Conservation (phyloP, 75 land plant species). For the Picea glauca region DNA sequence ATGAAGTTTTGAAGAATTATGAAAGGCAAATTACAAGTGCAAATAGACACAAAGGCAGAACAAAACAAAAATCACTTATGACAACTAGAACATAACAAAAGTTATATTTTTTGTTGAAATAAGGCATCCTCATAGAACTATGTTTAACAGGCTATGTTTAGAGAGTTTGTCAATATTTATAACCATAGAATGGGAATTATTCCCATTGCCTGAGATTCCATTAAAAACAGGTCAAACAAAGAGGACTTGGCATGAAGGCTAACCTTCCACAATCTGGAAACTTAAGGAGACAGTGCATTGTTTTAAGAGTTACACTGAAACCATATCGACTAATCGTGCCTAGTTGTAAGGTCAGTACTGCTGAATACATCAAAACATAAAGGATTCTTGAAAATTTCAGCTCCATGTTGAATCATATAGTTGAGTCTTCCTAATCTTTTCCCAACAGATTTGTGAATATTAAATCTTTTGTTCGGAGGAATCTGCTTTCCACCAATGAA, state of each 20-base stretch:
- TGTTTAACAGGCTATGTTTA: neutral
- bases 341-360: neutral
- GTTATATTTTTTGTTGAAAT: neutral
- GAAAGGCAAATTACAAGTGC: neutral
- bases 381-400: no score
- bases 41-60: neutral
- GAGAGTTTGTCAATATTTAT: neutral
- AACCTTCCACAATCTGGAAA: neutral
- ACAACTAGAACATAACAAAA: neutral
- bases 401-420: no score
- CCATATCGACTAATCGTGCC: neutral
- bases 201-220: neutral
- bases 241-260: neutral
- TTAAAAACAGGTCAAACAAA: neutral
- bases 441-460: no score
- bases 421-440: no score
- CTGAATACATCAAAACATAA: no score
- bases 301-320: neutral
- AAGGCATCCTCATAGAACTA: neutral
- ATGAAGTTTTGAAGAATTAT: neutral
- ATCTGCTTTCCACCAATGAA: no score
- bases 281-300: neutral
- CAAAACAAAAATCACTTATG: neutral
- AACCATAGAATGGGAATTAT: neutral
- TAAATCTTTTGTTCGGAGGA: no score